phyloP scores from a whole-genome alignment of 2,329 filamentous ascomycete genomes.

The Cytospora mali region DNA sequence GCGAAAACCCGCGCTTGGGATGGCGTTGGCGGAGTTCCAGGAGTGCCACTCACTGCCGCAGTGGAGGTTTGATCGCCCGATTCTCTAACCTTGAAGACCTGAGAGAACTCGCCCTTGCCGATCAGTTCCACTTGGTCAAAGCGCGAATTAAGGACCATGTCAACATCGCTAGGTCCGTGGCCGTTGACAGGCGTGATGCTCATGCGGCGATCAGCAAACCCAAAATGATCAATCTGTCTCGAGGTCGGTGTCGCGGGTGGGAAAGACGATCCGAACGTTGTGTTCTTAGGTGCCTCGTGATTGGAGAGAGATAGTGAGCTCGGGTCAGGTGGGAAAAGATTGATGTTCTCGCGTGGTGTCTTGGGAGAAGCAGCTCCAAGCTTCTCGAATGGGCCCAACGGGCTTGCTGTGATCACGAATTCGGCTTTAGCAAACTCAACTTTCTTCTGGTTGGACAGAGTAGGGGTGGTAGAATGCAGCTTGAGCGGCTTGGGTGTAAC shows the following conservation, averaged over 20 bases:
- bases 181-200: slow-evolving; percentile 72
- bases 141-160: slow-evolving; percentile 70
- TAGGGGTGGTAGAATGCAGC: slow-evolving; percentile 34
- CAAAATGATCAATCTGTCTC: slow-evolving; percentile 58
- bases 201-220: slow-evolving; percentile 57
- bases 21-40: slow-evolving; percentile 57
- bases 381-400: slow-evolving; percentile 58
- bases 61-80: slow-evolving; percentile 32
- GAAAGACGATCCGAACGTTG: slow-evolving; percentile 37
- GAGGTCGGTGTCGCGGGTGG: slow-evolving; percentile 83
- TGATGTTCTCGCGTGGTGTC: slow-evolving; percentile 69
- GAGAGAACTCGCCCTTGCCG: slow-evolving; percentile 90
- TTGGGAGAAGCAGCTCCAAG: slow-evolving; percentile 61
- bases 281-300: slow-evolving; percentile 19
- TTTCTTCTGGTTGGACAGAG: slow-evolving; percentile 36
- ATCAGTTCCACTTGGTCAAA: slow-evolving; percentile 82
- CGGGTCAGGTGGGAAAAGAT: slow-evolving; percentile 74
- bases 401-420: slow-evolving; percentile 59
- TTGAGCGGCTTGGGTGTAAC: slow-evolving; percentile 36
- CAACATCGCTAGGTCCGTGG: slow-evolving; percentile 72
- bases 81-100: slow-evolving; percentile 77
- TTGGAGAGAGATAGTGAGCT: slow-evolving; percentile 83
- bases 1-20: slow-evolving; percentile 71
- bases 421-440: slow-evolving; percentile 55
- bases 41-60: slow-evolving; percentile 49